Conservation (phyloP, 2,329 filamentous ascomycete species). For the Fusarium bulbicola region DNA sequence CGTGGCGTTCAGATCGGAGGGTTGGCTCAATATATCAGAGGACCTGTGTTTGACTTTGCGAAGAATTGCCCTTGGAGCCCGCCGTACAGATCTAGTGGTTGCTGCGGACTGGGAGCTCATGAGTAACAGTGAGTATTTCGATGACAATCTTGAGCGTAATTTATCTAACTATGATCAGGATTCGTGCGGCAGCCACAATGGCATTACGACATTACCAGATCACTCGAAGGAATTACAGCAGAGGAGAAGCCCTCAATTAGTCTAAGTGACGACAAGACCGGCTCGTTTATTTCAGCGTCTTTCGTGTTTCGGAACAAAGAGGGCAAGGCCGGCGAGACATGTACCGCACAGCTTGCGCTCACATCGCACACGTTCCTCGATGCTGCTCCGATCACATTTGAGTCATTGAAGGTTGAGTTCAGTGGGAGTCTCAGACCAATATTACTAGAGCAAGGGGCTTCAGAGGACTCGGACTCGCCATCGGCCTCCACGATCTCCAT, state of each 20-base stretch:
- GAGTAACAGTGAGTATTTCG: slow-evolving; percentile 59
- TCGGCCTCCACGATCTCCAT: slow-evolving; percentile 26
- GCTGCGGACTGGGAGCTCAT: slow-evolving; percentile 73
- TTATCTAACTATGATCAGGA: slow-evolving; percentile 48
- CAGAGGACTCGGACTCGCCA: slow-evolving; percentile 3
- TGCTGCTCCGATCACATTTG: slow-evolving; percentile 62
- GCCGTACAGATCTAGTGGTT: slow-evolving; percentile 65
- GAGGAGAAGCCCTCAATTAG: slow-evolving; percentile 59
- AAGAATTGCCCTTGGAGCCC: slow-evolving; percentile 61
- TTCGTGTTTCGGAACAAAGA: slow-evolving; percentile 68
- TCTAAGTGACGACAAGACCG: slow-evolving; percentile 59
- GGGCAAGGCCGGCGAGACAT: slow-evolving; percentile 68
- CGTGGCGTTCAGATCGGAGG: slow-evolving; percentile 64
- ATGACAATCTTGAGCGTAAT: background rate
- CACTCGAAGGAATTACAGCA: slow-evolving; percentile 60
- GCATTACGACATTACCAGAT: slow-evolving; percentile 68
- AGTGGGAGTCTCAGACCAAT: slow-evolving; percentile 67
- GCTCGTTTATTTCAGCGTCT: slow-evolving; percentile 63
- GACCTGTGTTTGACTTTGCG: slow-evolving; percentile 70
- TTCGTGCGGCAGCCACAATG: slow-evolving; percentile 65
- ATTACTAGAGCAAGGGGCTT: slow-evolving; percentile 55
- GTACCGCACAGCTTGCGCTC: slow-evolving; percentile 66
- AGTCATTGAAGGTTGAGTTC: slow-evolving; percentile 63
- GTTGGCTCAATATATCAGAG: slow-evolving; percentile 68
- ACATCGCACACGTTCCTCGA: slow-evolving; percentile 64